Evolutionary conservation across 768 basidiomycete species (phyloP).

Genomic region (Lactarius psammicola): DNA sequence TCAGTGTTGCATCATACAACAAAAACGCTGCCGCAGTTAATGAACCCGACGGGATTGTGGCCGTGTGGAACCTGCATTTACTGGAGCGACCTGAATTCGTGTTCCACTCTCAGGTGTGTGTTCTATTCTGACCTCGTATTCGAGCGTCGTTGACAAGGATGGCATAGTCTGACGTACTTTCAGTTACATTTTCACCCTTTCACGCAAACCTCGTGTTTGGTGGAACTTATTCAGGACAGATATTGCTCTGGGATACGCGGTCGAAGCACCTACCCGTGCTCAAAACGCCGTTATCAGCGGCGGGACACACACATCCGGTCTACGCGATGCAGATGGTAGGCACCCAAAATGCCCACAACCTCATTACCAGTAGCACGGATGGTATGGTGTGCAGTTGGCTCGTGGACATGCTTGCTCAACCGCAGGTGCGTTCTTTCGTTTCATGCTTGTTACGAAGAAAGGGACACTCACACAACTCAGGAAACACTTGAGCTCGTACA

Average conservation of each 20-base stretch:
- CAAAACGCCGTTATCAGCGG: constrained; percentile 93
- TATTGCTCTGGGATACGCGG: constrained; percentile 96
- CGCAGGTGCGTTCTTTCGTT: constrained; percentile 59
- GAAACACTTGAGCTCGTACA: constrained; percentile 92
- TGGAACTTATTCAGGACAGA: constrained; percentile 99
- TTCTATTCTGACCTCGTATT: constrained; percentile 1
- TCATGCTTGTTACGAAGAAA: background rate
- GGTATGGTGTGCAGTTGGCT: constrained; percentile 97
- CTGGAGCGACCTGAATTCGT: constrained; percentile 96
- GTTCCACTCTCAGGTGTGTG: constrained; percentile 91
- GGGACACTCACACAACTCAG: constrained; percentile 40
- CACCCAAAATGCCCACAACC: constrained; percentile 96
- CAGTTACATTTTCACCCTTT: constrained; percentile 95
- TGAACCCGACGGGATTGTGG: constrained; percentile 96
- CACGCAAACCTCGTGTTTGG: constrained; percentile 97
- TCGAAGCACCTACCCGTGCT: constrained; percentile 94
- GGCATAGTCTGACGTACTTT: constrained; percentile 90
- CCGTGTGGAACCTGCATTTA: constrained; percentile 96
- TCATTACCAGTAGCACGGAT: constrained; percentile 96
- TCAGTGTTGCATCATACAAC: constrained; percentile 95
- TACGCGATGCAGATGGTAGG: constrained; percentile 99
- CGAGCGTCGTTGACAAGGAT: constrained; percentile 24
- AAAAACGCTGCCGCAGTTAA: constrained; percentile 92
- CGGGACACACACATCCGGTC: constrained; percentile 97
- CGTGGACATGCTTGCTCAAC: constrained; percentile 97